Evolutionary conservation across 2,329 filamentous ascomycete genomes (phyloP), one percentile per base, ranked within the genome.

Genomic region (Phialophora verrucosa): DNA sequence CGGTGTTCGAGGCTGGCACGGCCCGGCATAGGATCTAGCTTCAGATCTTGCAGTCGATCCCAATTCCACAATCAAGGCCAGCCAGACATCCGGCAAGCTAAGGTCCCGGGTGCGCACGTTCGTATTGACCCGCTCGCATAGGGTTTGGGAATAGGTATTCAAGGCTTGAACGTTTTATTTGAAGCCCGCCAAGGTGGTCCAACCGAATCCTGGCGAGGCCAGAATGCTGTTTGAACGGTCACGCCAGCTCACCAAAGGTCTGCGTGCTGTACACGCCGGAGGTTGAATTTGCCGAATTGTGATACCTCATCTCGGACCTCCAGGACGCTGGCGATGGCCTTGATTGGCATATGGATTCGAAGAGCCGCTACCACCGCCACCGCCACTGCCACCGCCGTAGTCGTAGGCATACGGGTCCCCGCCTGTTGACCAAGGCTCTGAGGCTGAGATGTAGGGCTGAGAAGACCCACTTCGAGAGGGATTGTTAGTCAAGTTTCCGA

Each of bases 381-480:
- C 17, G 17, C 38, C 38, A n/a, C 38, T n/a, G 25, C 69, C 64
- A 35, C 64, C 59, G 31, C 47, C 23, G 49, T 62, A 66, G 56
- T 59, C 59, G 47, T 55, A 66, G 32, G 68, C 59, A 42, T 62
- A 66, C 35, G 69, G 67, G 20, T 66, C 49, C 27, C 69, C 69
- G 32, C 66, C 65, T 59, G 65, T 72, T 20, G 70, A 56, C 72
- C 72, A 73, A 32, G 71, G 70, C 58, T 73, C 68, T 44, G 71
- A 73, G 17, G 71, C 70, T 64, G 71, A 72, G 35, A 72, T 62
- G 51, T 72, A 69, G 54, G 71, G 70, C 58, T 70, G 68, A 55
- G 65, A 66, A 25, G 68, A 62, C 31, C 65, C 61, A 31, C 51
- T 60, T 25, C 65, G 60, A 57, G 62, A 32, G 17, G 59, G 62